Evolutionary conservation across 345 rosid species (phyloP).

Genomic region (Syzygium aqueum): DNA sequence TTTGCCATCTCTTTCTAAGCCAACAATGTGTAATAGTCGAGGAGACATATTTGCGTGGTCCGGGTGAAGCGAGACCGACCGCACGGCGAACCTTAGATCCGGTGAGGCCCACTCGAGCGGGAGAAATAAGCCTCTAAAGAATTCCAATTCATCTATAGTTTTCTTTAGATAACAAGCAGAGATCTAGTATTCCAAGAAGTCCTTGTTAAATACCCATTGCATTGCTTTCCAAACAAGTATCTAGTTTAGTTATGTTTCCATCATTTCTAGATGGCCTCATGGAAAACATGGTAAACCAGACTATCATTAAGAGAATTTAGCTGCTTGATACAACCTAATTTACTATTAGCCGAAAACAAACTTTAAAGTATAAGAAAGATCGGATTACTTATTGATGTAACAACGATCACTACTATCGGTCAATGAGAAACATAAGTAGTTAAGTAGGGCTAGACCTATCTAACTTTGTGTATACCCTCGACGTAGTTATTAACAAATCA

Average conservation of each 20-base stretch:
- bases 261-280: not conserved
- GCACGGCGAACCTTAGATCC: not conserved
- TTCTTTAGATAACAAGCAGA: not conserved
- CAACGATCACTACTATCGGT: not conserved
- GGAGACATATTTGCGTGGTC: not conserved
- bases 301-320: not conserved
- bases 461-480: too few species aligned
- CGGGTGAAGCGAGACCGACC: not conserved
- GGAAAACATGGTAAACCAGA: not conserved
- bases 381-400: not conserved
- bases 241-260: not conserved
- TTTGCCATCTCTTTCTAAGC: not conserved
- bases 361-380: not conserved
- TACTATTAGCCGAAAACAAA: not conserved
- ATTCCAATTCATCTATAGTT: not conserved
- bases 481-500: too few species aligned
- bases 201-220: not conserved
- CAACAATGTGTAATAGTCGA: not conserved
- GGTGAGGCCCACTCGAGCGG: not conserved
- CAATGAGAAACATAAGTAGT: not conserved
- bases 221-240: not conserved
- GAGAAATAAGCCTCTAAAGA: not conserved
- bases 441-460: not conserved
- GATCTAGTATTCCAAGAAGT: not conserved
- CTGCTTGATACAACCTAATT: not conserved